Conservation (phyloP, 78 protist species). For the Chrysochromulina parva region DNA sequence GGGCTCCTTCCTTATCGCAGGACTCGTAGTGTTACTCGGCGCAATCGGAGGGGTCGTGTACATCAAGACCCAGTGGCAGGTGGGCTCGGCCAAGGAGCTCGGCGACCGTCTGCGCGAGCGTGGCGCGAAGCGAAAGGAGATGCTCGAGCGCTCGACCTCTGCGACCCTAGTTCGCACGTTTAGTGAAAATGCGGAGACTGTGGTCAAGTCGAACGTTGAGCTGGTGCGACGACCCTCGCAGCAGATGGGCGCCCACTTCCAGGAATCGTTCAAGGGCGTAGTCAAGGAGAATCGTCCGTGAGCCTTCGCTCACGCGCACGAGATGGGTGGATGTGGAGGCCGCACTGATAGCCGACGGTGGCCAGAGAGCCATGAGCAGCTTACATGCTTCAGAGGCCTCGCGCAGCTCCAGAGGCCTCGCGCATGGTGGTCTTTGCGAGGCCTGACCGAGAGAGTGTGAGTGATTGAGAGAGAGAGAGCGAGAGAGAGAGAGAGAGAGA, state of each 20-base stretch:
- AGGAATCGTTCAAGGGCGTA: not conserved
- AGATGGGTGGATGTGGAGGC: too few species aligned
- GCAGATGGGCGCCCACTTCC: not conserved
- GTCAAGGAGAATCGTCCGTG: not conserved
- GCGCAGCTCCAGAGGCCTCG: too few species aligned
- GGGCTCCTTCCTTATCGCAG: not conserved
- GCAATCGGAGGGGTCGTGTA: not conserved
- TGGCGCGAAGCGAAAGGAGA: not conserved
- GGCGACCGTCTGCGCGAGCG: not conserved
- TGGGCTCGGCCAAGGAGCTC: not conserved
- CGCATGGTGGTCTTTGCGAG: too few species aligned
- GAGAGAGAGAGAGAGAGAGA: too few species aligned
- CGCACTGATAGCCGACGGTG: too few species aligned
- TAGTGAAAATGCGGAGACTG: not conserved
- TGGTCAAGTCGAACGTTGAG: not conserved
- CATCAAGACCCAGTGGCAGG: not conserved
- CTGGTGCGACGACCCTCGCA: constrained; percentile 1
- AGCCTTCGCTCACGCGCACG: too few species aligned
- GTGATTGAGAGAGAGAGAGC: too few species aligned
- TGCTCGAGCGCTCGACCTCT: not conserved
- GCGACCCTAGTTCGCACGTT: not conserved
- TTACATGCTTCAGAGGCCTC: too few species aligned
- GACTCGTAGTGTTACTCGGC: not conserved
- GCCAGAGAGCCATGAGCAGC: too few species aligned
- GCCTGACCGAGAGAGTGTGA: too few species aligned